Evolutionary conservation across 208 protist species (phyloP), one percentile per base, ranked within the genome.

Genomic region (Plasmodiophora brassicae): DNA sequence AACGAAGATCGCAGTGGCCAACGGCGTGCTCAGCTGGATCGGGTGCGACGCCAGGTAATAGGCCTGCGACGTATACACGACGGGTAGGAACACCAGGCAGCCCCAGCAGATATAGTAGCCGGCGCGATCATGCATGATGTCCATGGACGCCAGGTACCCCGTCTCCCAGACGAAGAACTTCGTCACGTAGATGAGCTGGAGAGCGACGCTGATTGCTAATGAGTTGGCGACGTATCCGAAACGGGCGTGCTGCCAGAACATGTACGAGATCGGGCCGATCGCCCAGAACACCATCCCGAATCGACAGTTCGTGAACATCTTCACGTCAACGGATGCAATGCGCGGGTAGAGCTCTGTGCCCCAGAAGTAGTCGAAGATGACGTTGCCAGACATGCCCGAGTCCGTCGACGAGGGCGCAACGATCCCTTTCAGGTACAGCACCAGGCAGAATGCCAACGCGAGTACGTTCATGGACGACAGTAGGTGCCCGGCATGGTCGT

Each of bases 91-190:
- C 14, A n/a, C 85, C 14, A 88, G 36, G 85, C 22, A 88, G 32
- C 84, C 84, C 84, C 84, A 87, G 57, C 57, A 87, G n/a, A 87
- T 87, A 84, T 87, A 87, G 25, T 87, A 87, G 20, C 84, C 84
- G 10, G 57, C 44, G 22, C 84, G 84, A 28, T 87, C 84, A 87
- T 87, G 84, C 54, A 71, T n/a, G 20, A 87, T 86, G 72, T 87
- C 84, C 84, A 87, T 87, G 54, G 38, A 71, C 28, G 28, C 28
- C 32, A 87, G 54, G 28, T 87, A 87, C 32, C 84, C 84, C 25
- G 84, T 87, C 25, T 87, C 84, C 84, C 84, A 87, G 28, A 32
- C 25, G 85, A 88, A 88, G 39, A 88, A 87, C 28, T 88, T 88
- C n/a, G 35, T 50, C n/a, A 88, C 57, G 87, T 88, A 84, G 83